Conservation (phyloP, 1,139 yeast species). For the Zygosaccharomyces pseudobailii region DNA sequence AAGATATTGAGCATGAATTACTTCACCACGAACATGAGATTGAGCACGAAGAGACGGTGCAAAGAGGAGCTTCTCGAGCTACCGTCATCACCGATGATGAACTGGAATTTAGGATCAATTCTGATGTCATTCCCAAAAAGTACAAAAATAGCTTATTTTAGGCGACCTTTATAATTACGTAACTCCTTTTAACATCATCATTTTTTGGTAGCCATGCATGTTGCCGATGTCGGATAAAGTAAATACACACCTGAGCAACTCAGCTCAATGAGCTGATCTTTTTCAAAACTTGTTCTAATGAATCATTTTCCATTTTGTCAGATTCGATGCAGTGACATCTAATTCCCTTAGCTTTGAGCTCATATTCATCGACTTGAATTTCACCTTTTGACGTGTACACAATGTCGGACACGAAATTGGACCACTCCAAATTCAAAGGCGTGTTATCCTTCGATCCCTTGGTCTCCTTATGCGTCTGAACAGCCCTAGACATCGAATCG, state of each 20-base stretch:
- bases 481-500: slow-evolving; percentile 25
- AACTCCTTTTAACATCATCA: background rate
- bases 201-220: background rate
- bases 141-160: slow-evolving; percentile 32
- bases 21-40: slow-evolving; percentile 84
- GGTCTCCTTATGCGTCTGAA: slow-evolving; percentile 14
- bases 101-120: slow-evolving; percentile 36
- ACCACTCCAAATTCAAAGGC: slow-evolving; percentile 32
- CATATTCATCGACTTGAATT: slow-evolving; percentile 43
- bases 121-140: slow-evolving; percentile 36
- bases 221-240: background rate
- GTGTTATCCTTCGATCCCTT: slow-evolving; percentile 7
- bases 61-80: slow-evolving; percentile 39
- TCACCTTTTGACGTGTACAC: slow-evolving; percentile 47
- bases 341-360: slow-evolving; percentile 42
- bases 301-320: slow-evolving; percentile 26
- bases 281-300: slow-evolving; percentile 40
- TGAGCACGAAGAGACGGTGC: slow-evolving; percentile 62
- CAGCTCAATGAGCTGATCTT: slow-evolving; percentile 5
- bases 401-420: slow-evolving; percentile 51
- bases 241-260: background rate
- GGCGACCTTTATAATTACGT: background rate
- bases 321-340: slow-evolving; percentile 44
- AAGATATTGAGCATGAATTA: slow-evolving; percentile 84
- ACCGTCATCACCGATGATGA: slow-evolving; percentile 40